These are phyloP conservation scores for Tetracladium maxilliforme DNA, from an alignment of 2,329 filamentous ascomycete species.

Conservation along the genomic window DNA sequence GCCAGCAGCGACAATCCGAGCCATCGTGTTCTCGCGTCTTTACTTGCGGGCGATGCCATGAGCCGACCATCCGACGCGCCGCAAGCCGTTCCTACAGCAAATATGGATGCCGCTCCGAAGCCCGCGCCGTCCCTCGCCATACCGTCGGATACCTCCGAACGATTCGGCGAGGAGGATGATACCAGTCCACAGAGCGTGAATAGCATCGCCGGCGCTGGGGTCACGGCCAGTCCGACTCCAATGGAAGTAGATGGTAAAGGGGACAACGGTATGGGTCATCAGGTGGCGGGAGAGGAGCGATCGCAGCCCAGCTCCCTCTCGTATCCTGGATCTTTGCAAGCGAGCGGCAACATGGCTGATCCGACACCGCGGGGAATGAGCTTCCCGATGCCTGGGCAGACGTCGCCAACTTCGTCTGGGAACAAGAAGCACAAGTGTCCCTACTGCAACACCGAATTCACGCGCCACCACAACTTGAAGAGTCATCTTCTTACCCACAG, in stretches of 20 bases:
- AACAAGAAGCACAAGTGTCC: slow-evolving; percentile 92
- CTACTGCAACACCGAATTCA: slow-evolving; percentile 94
- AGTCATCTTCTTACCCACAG: slow-evolving; percentile 94
- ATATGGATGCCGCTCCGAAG: slow-evolving; percentile 25
- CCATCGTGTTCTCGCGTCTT: slow-evolving; percentile 34
- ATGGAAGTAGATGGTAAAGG: no score
- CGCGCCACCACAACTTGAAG: slow-evolving; percentile 92
- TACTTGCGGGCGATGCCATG: slow-evolving; percentile 39
- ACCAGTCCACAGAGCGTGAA: slow-evolving; percentile 15
- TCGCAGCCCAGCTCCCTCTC: no score
- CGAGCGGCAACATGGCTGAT: slow-evolving; percentile 9
- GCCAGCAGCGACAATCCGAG: slow-evolving; percentile 36
- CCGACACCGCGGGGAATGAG: slow-evolving; percentile 32
- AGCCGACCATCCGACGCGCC: slow-evolving; percentile 40
- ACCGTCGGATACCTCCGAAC: no score
- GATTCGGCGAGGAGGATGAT: no score
- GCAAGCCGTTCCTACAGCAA: slow-evolving; percentile 26
- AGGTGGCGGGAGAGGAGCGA: no score
- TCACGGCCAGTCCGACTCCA: no score
- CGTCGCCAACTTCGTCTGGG: slow-evolving; percentile 52
- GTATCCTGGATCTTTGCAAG: no score
- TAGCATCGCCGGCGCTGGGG: slow-evolving; percentile 14
- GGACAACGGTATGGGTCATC: no score
- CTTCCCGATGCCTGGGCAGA: slow-evolving; percentile 34
- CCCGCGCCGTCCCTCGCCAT: slow-evolving; percentile 23